Base-by-base conservation (phyloP, 2,329 filamentous ascomycete genomes). In the Cephalotrichum gorgonifer region DNA sequence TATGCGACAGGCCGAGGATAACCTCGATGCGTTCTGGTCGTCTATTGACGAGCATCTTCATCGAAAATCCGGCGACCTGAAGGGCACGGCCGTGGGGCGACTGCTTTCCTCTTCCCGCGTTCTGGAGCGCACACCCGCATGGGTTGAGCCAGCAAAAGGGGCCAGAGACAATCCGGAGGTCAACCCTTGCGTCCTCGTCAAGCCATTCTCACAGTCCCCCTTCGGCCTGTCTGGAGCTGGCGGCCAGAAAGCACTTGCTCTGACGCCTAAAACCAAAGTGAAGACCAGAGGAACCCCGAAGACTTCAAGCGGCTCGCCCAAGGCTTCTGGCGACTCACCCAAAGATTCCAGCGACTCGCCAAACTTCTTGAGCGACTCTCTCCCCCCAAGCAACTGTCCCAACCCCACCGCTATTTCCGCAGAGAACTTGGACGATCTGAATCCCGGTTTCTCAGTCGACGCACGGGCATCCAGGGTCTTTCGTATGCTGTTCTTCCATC, bases 61-160 rank as follows among this genome's bases (percentile, higher is more conserved):
- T 6, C 7, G 5, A 1, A 51, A 52, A 4, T 50, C 38, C 14
- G 57, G 59, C 5, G 55, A 54, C 3, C 35, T 65, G 26, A 49
- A 54, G 0, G 58, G 56, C 5, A 60, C 60, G n/a, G 56, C 62
- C 35, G 17, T 62, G 2, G 23, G 55, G 8, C 50, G 52, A 1
- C 50, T 70, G 0, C 54, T 72, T 4, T 60, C 60, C 0, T 58
- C 65, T 27, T 43, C 53, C 0, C 66, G 68, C 4, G 55, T 52
- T 1, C 54, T 79, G 6, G 67, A 69, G 27, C 65, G 76, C n/a
- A 79, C 74, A 0, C 61, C 68, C 1, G 63, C 68, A 12, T 79
- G 74, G 72, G 54, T 65, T 26, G 69, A 73, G 47, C 63, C 65
- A 0, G 38, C 55, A 7, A 39, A 4, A 52, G 48, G 28, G 35